Conservation (phyloP, 2,329 filamentous ascomycete genomes). For the Chaetomiaceae sp. region DNA sequence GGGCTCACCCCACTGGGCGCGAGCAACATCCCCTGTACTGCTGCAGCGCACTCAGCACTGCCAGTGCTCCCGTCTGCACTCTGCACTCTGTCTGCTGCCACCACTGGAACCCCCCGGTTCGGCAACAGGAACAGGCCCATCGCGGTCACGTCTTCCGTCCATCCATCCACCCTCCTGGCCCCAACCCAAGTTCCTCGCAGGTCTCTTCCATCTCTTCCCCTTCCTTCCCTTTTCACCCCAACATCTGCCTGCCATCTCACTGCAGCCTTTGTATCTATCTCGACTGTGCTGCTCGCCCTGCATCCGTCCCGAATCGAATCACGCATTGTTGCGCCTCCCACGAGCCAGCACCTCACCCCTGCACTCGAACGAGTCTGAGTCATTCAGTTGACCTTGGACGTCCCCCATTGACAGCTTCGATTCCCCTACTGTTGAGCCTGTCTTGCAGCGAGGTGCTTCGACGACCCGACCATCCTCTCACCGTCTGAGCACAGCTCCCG, state of each 20-base stretch:
- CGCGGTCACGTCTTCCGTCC: slow-evolving; percentile 13
- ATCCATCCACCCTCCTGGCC: neutral
- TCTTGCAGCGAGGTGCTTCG: too few species aligned
- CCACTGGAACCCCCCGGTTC: too few species aligned
- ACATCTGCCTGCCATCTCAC: slow-evolving; percentile 1
- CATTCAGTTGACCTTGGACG: slow-evolving; percentile 28
- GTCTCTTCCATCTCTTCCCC: slow-evolving; percentile 17
- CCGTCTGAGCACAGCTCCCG: too few species aligned
- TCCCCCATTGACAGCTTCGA: slow-evolving; percentile 24
- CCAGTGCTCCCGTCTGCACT: too few species aligned
- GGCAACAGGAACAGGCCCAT: slow-evolving; percentile 12
- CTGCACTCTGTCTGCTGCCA: too few species aligned
- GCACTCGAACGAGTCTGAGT: slow-evolving; percentile 26
- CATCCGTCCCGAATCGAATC: neutral
- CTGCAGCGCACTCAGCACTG: too few species aligned
- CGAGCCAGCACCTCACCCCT: slow-evolving; percentile 9
- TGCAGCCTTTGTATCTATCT: slow-evolving; percentile 1
- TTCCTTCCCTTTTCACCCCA: slow-evolving; percentile 8
- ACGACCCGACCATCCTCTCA: slow-evolving; percentile 4
- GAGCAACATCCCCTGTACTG: too few species aligned
- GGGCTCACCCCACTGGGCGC: too few species aligned
- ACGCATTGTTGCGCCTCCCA: slow-evolving; percentile 4
- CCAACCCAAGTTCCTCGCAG: slow-evolving; percentile 13
- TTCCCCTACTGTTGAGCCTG: neutral
- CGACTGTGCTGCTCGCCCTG: slow-evolving; percentile 1